Base-by-base conservation (phyloP, 345 rosid genomes). In the Eucalyptus globulus region DNA sequence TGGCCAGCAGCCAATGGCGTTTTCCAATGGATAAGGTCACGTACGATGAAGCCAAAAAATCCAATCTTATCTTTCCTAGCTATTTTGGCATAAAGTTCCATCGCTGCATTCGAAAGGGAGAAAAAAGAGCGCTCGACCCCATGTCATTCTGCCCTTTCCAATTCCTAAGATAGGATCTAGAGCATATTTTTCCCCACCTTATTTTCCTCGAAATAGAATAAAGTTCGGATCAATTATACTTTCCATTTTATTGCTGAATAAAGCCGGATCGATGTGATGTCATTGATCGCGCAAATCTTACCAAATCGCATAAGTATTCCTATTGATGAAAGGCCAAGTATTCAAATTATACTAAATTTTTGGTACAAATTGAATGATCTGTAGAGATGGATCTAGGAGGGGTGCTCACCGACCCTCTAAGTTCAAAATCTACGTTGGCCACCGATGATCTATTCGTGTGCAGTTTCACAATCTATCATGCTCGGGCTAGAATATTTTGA, bases 401-500 rank as follows among this genome's bases (percentile, higher is more conserved):
- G 22, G 54, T 51, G 22, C 21, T 17, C 22, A 51, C 22, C 9
- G 3, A 51, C 9, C 8, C 22, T 51, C 22, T 53, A 53, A 53
- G 21, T 17, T 53, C 56, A 53, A 53, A 53, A 53, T 53, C 9
- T 53, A 17, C 4, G 0, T 51, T 51, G 54, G 54, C 21, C 54
- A 51, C 21, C 0, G 4, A 51, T 1, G 8, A 51, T 16, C 21
- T 16, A 17, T 51, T 51, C 0, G 1, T 53, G 26, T 4, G 58
- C 5, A 53, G 0, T 53, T 53, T 53, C 40, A n/a, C 76, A n/a
- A 14, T 1, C 76, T 14, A n/a, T 14, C 40, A 65, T n/a, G 76
- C 21, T 7, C 11, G 6, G 6, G 76, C 21, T 65, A n/a, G 0
- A 65, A 4, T 8, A n/a, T 15, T n/a, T n/a, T 16, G 5, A 65